Evolutionary conservation across 1,139 yeast species (phyloP).

Genomic region (Taphrina flavorubra): DNA sequence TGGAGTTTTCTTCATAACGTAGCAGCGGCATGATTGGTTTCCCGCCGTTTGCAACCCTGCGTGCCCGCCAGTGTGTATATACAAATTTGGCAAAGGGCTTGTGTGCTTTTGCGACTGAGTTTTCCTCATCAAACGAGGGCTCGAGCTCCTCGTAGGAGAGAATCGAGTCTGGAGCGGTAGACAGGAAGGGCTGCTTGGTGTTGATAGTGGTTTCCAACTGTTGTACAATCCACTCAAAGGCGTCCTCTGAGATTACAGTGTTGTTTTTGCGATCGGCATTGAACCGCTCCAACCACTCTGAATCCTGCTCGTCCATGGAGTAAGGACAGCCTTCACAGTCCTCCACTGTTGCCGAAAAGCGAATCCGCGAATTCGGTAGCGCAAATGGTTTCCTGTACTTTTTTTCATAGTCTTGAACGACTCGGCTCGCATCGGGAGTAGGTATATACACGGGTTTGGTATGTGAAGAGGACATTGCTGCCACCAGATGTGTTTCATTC

Average conservation of each 20-base stretch:
- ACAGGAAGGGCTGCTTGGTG: constrained; percentile 84
- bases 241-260: constrained; percentile 68
- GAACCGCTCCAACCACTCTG: constrained; percentile 61
- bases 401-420: constrained; percentile 63
- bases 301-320: constrained; percentile 90
- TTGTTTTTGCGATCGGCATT: constrained; percentile 52
- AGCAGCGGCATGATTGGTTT: constrained; percentile 72
- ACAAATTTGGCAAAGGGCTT: constrained; percentile 69
- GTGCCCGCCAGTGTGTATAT: constrained; percentile 79
- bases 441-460: constrained; percentile 80
- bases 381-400: constrained; percentile 71
- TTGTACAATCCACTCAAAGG: constrained; percentile 80
- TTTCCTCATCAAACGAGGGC: constrained; percentile 44
- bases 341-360: constrained; percentile 92
- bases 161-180: constrained; percentile 73
- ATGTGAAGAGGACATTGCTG: constrained; percentile 75
- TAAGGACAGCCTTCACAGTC: constrained; percentile 87
- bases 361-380: constrained; percentile 80
- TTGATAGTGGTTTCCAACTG: constrained; percentile 74
- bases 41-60: constrained; percentile 76
- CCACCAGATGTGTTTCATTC: constrained; percentile 77
- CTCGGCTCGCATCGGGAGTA: constrained; percentile 79
- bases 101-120: constrained; percentile 54
- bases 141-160: constrained; percentile 72
- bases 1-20: constrained; percentile 85